Base-by-base conservation (phyloP, 768 basidiomycete species). In the Omphalotus guepiniiformis region DNA sequence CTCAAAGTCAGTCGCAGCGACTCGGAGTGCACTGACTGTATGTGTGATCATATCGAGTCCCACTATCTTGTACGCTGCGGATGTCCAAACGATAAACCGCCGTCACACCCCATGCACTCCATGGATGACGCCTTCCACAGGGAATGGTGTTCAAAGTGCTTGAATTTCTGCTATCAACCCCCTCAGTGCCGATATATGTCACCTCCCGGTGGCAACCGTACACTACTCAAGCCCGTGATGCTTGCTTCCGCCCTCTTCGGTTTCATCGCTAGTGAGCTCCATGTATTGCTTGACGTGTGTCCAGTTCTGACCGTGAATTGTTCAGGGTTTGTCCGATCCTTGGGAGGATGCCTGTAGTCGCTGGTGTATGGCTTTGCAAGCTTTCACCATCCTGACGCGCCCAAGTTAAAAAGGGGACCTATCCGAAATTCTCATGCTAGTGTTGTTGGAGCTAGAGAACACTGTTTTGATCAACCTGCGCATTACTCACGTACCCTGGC, bases 41-140 rank as follows among this genome's bases (percentile, higher is more conserved):
- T 9, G 28, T 49, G 48, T 35, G 40, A 49, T 32, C 52, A 53
- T 35, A 37, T 44, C 16, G 42, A 44, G 15, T 37, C 42, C 25
- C 67, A 69, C 47, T 65, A 55, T 47, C 55, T 62, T 37, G 53
- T 62, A n/a, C 63, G 66, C 37, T 68, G 68, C 50, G 65, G 65
- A 6, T 69, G 68, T 43, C 58, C 58, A 25, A 68, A 66, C 49
- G 55, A 60, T 43, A 55, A 51, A 22, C 43, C 48, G 9, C 53
- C 57, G n/a, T 47, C 53, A 28, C 62, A 68, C 42, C 63, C 63
- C 27, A 58, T 67, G 60, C 47, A 59, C 43, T 29, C 26, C 30
- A 58, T 61, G 59, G 57, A 63, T 42, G 65, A 67, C 51, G 65
- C 64, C 27, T 66, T 61, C 47, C 66, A 67, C 47, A 51, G 59